phyloP scores from a whole-genome alignment of 495 filamentous ascomycete species.

The Recurvomyces mirabilis region DNA sequence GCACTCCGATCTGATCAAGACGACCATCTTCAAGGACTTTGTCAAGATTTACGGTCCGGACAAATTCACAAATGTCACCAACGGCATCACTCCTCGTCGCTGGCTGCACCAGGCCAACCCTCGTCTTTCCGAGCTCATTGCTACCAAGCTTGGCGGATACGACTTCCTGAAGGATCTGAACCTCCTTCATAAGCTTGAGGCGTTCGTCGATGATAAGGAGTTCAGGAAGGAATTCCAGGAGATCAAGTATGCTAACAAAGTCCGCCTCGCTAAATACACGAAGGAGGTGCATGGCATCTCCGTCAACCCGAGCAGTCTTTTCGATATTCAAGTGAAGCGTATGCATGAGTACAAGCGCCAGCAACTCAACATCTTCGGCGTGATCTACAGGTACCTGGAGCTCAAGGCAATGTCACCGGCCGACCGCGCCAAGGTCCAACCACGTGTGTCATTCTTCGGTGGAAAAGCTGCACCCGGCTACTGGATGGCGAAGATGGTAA shows the following conservation, averaged over 20 bases:
- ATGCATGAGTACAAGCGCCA: constrained; percentile 99
- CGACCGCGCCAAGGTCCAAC: constrained; percentile 75
- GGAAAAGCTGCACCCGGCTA: constrained; percentile 96
- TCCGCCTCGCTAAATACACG: constrained; percentile 81
- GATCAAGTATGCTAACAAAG: constrained; percentile 72
- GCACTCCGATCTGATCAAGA: constrained; percentile 92
- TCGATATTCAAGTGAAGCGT: constrained; percentile 96
- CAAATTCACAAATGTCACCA: constrained; percentile 97
- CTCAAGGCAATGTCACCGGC: constrained; percentile 77
- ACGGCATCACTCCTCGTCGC: constrained; percentile 86
- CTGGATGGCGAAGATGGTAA: constrained; percentile 99
- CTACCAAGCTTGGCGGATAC: constrained; percentile 71
- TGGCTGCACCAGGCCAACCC: constrained; percentile 99
- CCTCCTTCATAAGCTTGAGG: constrained; percentile 69
- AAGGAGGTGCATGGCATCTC: constrained; percentile 63
- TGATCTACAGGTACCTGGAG: constrained; percentile 85
- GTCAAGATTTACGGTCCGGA: constrained; percentile 86
- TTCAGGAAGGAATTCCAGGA: constrained; percentile 88
- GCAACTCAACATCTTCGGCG: constrained; percentile 97
- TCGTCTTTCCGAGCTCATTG: constrained; percentile 78
- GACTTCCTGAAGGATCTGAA: constrained; percentile 83
- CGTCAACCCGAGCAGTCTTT: constrained; percentile 79
- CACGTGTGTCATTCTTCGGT: constrained; percentile 94
- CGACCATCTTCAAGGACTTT: constrained; percentile 99
- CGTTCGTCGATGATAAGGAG: constrained; percentile 65